Conservation (phyloP, 2,329 filamentous ascomycete genomes). For the Aspergillus sp. region DNA sequence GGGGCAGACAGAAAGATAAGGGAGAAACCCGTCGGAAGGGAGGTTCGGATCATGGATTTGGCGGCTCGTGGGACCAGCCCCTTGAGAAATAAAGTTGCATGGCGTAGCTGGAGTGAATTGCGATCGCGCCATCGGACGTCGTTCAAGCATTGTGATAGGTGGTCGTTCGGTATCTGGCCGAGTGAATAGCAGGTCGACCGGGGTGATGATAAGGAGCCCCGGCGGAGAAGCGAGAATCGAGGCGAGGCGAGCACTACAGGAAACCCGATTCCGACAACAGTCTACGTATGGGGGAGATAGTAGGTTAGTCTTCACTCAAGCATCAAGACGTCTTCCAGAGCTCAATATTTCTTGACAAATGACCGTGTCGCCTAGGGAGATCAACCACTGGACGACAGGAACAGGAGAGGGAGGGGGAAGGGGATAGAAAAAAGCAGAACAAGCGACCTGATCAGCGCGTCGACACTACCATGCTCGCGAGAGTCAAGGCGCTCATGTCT, state of each 20-base stretch:
- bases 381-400: conserved; percentile 11
- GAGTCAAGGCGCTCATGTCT: conserved; percentile 37
- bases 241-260: conserved; percentile 37
- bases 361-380: conserved; percentile 35
- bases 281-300: conserved; percentile 39
- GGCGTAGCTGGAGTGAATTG: background rate
- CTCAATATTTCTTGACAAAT: conserved; percentile 19
- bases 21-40: background rate
- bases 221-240: conserved; percentile 6
- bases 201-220: conserved; percentile 12
- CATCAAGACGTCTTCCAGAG: conserved; percentile 17
- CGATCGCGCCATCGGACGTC: conserved; percentile 1
- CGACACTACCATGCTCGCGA: conserved; percentile 37
- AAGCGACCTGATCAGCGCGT: conserved; percentile 31
- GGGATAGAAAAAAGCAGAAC: conserved; percentile 17
- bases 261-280: conserved; percentile 53
- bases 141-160: conserved; percentile 4
- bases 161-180: background rate
- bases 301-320: conserved; percentile 37
- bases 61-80: background rate
- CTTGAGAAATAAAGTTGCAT: conserved; percentile 3
- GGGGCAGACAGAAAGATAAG: background rate
- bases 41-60: background rate
- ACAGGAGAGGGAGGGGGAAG: conserved; percentile 9
- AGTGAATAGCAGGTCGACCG: conserved; percentile 17